Conservation (phyloP, 495 filamentous ascomycete species). For the Tricharina praecox region DNA sequence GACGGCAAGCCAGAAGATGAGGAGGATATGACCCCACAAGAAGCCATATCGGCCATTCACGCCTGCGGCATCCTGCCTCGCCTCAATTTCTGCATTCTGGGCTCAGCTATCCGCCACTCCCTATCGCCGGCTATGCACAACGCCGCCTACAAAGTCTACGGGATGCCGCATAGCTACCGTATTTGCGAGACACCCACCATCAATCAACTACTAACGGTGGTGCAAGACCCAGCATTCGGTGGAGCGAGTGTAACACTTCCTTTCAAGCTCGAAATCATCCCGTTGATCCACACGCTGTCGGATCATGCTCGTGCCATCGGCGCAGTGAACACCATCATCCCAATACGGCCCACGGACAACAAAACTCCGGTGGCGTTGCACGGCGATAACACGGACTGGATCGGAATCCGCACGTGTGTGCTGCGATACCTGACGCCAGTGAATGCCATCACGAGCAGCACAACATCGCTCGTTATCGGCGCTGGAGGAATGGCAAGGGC, state of each 20-base stretch:
- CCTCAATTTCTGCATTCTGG: conserved; percentile 57
- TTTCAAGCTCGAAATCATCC: conserved; percentile 57
- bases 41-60: conserved; percentile 40
- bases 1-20: too few species aligned
- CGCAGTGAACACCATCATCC: conserved; percentile 67
- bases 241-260: conserved; percentile 58
- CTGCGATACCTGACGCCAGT: conserved; percentile 60
- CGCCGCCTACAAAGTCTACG: conserved; percentile 52
- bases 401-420: conserved; percentile 52
- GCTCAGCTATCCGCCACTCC: conserved; percentile 56
- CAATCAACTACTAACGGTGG: conserved; percentile 44
- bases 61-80: conserved; percentile 44
- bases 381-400: conserved; percentile 78
- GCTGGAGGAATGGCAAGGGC: conserved; percentile 71
- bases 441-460: conserved; percentile 53
- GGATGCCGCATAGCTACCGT: conserved; percentile 55
- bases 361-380: conserved; percentile 52
- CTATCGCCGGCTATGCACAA: conserved; percentile 66
- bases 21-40: conserved; percentile 36
- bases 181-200: conserved; percentile 47
- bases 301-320: conserved; percentile 65
- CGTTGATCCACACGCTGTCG: conserved; percentile 49
- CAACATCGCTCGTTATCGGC: conserved; percentile 56
- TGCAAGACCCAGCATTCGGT: conserved; percentile 49
- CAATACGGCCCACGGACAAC: conserved; percentile 50